Percentiles rank a stretch among this genome's conserved stretches.
These are phyloP conservation scores for Lunasporangiospora selenospora DNA, from an alignment of 192 early-diverging fungal species.

Conservation along the genomic window DNA sequence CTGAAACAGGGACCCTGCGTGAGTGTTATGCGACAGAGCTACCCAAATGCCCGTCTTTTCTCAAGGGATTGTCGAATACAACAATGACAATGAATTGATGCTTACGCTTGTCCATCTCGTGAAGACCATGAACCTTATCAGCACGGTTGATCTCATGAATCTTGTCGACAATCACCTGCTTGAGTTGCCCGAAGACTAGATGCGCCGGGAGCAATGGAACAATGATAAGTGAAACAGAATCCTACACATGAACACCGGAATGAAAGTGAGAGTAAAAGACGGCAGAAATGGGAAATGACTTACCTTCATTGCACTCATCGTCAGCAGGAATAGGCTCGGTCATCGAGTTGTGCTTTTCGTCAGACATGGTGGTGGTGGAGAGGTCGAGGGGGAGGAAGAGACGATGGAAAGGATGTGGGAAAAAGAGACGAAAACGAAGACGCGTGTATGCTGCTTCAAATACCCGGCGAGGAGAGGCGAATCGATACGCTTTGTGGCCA, in stretches of 20 bases:
- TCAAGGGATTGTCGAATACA: too few species aligned
- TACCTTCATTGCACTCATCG: slow-evolving; percentile 44
- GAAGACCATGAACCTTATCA: slow-evolving; percentile 48
- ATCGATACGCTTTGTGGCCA: too few species aligned
- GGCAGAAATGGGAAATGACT: slow-evolving; percentile 5
- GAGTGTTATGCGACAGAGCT: too few species aligned
- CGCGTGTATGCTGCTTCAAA: too few species aligned
- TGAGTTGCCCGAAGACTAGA: slow-evolving; percentile 48
- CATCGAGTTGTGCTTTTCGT: slow-evolving; percentile 54
- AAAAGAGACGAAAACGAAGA: not conserved
- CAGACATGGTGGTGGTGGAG: slow-evolving; percentile 48
- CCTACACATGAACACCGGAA: not conserved
- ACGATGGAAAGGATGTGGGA: not conserved
- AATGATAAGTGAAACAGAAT: not conserved
- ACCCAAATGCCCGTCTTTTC: too few species aligned
- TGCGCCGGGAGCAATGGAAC: too few species aligned
- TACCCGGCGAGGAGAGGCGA: too few species aligned
- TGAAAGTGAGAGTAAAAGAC: not conserved
- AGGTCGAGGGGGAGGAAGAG: not conserved
- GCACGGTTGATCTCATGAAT: slow-evolving; percentile 42
- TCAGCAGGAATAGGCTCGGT: slow-evolving; percentile 44
- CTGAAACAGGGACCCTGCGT: too few species aligned
- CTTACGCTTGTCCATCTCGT: slow-evolving; percentile 57
- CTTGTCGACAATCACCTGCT: slow-evolving; percentile 50
- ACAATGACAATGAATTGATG: too few species aligned